Conservation (phyloP, 2,329 filamentous ascomycete genomes). For the Saccharata proteae region DNA sequence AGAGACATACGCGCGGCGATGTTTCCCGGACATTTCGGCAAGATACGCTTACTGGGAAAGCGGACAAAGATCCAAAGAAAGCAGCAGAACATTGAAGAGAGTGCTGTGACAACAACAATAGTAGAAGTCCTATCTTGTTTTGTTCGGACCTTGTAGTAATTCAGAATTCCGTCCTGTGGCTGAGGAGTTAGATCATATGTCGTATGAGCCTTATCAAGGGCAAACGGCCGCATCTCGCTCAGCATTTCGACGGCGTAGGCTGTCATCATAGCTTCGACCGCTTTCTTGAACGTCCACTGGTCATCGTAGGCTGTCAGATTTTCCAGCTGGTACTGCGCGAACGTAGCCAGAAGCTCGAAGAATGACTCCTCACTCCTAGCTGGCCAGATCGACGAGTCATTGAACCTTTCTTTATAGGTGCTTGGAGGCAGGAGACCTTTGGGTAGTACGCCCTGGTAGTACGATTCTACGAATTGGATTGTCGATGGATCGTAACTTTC, state of each 20-base stretch:
- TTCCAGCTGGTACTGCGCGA: neutral
- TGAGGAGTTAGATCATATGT: neutral
- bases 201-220: neutral
- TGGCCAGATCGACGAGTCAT: too few relatives aligned
- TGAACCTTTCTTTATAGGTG: too few relatives aligned
- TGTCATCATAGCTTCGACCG: neutral
- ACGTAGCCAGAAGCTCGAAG: conserved; percentile 5
- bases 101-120: neutral
- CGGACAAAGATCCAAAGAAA: neutral
- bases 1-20: conserved; percentile 1
- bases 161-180: neutral
- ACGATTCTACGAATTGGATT: too few relatives aligned
- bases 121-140: neutral
- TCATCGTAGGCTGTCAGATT: neutral
- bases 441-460: too few relatives aligned
- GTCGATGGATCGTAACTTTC: too few relatives aligned
- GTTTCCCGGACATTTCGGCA: conserved; percentile 5
- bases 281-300: neutral
- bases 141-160: neutral
- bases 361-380: too few relatives aligned
- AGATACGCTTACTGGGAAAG: neutral
- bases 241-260: conserved; percentile 5
- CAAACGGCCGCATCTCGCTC: conserved; percentile 4
- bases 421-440: too few relatives aligned
- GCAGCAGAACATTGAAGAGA: neutral